Evolutionary conservation across 495 filamentous ascomycete genomes (phyloP), one percentile per base, ranked within the genome.

Genomic region (Chlorociboria aeruginascens): DNA sequence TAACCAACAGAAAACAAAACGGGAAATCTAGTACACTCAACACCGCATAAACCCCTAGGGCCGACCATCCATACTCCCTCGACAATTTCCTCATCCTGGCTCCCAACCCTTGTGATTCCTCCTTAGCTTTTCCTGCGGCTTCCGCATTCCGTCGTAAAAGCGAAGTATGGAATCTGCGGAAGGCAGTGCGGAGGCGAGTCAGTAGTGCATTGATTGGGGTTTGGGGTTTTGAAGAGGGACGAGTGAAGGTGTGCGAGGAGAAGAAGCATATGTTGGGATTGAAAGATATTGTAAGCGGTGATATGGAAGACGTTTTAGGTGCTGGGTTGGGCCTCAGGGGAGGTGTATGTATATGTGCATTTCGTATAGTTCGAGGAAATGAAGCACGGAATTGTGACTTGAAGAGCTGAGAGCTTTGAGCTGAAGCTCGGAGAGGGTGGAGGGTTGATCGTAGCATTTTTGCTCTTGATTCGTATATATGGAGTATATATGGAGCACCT

Each of bases 51-150:
- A 99, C 84, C 7, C 90, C 89, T n/a, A 94, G 62, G 2, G 89
- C 89, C 8, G 85, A 74, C 85, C 89, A 96, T 34, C 92, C 92
- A 62, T 99, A 99, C 65, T 96, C 93, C 36, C 82, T 76, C 0
- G 84, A 86, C n/a, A 97, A 72, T 55, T 85, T 85, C 59, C 76
- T 83, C 49, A 97, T 62, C 8, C 85, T 74, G 47, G 72, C 75
- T 0, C 84, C 78, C 6, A 95, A 60, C 1, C 82, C 77, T 11
- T 63, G 66, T 17, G 73, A 59, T 52, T 74, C 68, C 45, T 55
- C n/a, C 13, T 50, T 25, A 4, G 36, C 7, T 16, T 45, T 14
- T 17, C 25, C 51, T 30, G 49, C 35, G 1, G 50, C 43, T 39
- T 45, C 41, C n/a, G 33, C 40, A 45, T 52, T 51, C 20, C 32